Base-by-base conservation (phyloP, 2,329 filamentous ascomycete species). In the Colletotrichum agaves region DNA sequence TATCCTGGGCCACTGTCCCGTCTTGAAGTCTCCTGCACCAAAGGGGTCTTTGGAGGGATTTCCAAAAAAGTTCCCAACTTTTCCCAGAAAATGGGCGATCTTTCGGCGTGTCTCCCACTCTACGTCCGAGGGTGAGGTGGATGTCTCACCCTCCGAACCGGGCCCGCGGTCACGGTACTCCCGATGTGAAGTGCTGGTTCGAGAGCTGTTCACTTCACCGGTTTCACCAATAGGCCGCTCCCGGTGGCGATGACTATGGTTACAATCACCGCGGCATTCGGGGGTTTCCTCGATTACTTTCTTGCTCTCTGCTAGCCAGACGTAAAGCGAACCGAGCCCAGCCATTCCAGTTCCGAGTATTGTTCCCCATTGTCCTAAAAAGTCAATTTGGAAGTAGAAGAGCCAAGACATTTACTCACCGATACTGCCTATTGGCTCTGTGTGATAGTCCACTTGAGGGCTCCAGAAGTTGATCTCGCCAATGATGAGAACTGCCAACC, bases 391-490 rank as follows among this genome's bases (percentile, higher is more conserved):
- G 19, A 13, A 39, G 37, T 8, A 4, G 15, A 35, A 8, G 56
- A 41, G 19, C 19, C 10, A 2, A 12, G 8, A 19, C 8, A 15
- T 5, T 4, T 4, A 77, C 82, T 71, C 76, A 88, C 87, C 88
- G 55, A 91, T 82, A 69, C 85, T 89, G 5, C 80, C 80, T 59
- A 91, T 86, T 0, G 88, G 87, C 68, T 92, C 90, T 0, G 87
- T 90, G 68, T 89, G 82, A 66, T 86, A 89, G 0, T 70, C 71
- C 3, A 91, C 80, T 62, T 85, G 86, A 0, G 61, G 19, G 53
- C 86, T 90, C 71, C 83, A 91, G 70, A 91, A 88, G 71, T 92
- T 91, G 35, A 81, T 80, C 75, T 91, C 90, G 0, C 90, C 90
- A 0, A 88, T 75, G 4, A 89, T 79, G 3, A 91, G 77, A 5